These are phyloP conservation scores for Oehlia diaphana DNA, from an alignment of 192 early-diverging fungal species.

Conservation along the genomic window DNA sequence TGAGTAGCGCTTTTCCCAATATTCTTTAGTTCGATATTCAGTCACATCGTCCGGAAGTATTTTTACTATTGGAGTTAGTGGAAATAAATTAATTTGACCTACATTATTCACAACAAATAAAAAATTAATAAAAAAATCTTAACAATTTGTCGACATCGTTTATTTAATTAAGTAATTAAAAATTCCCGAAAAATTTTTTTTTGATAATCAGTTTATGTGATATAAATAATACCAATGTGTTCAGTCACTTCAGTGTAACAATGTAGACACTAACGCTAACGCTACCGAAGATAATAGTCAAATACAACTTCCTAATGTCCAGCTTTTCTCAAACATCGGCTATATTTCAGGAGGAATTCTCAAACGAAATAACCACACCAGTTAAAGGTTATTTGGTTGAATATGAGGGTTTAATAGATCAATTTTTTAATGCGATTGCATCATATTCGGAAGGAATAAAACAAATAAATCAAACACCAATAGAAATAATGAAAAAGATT, in stretches of 20 bases:
- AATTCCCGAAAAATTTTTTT: too few species aligned
- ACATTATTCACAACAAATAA: too few species aligned
- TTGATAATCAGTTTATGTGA: too few species aligned
- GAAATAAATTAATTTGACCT: too few species aligned
- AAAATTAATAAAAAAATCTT: too few species aligned
- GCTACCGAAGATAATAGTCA: too few species aligned
- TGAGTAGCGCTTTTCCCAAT: not conserved
- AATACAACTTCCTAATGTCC: not conserved
- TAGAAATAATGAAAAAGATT: slow-evolving; percentile 35
- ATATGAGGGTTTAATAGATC: slow-evolving; percentile 11
- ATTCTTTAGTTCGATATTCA: slow-evolving; percentile 1
- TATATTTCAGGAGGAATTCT: not conserved
- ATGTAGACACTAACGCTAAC: too few species aligned
- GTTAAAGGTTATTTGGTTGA: not conserved
- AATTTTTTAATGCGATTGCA: not conserved
- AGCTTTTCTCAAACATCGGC: not conserved
- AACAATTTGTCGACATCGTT: too few species aligned
- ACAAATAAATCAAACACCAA: slow-evolving; percentile 23
- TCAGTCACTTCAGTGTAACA: too few species aligned
- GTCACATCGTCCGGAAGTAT: not conserved
- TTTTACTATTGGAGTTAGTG: not conserved
- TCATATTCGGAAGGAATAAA: slow-evolving; percentile 12
- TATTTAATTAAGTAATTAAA: too few species aligned
- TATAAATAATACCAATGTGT: too few species aligned
- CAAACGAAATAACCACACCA: not conserved